Evolutionary conservation across 2,329 filamentous ascomycete genomes (phyloP), one percentile per base, ranked within the genome.

Genomic region (Parastagonospora nodorum): DNA sequence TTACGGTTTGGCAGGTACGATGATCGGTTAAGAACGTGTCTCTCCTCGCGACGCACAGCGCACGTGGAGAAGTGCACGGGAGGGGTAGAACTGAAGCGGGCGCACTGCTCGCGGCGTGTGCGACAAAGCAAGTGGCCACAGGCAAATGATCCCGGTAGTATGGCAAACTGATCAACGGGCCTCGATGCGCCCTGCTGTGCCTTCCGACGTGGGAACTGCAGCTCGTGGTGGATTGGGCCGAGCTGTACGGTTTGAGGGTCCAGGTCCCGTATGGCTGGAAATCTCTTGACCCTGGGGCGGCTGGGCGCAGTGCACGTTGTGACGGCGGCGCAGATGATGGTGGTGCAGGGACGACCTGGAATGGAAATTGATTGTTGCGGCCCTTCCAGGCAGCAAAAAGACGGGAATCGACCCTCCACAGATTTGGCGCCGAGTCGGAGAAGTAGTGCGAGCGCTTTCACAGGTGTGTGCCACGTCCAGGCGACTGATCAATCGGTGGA

Each of bases 41-140:
- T 53, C 48, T 56, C 24, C 51, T 60, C 37, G 49, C 42, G 47
- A 53, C 51, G 52, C 54, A 58, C 59, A 36, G 51, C 50, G 63
- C 68, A 70, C 64, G 64, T 68, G 64, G 55, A 55, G 55, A 39
- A 42, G 47, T 51, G 56, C 41, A 58, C 60, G 57, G 51, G 64
- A 61, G 58, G 60, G 61, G 63, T 51, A 58, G 53, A 51, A 57
- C 63, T 30, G 35, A 14, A 32, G 31, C 12, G 30, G 63, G 60
- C 57, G 58, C 47, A 51, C 57, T 51, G 53, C 53, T 55, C 53
- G 53, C 46, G 47, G 45, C 41, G n/a, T 53, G 42, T 44, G 54
- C 55, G 48, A 55, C 35, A 49, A 47, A 42, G 40, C 46, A 47
- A 15, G 28, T 31, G 51, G 50, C 55, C 48, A 24, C 19, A 56